Evolutionary conservation across 495 filamentous ascomycete species (phyloP).

Genomic region (Penicillium paradoxum): DNA sequence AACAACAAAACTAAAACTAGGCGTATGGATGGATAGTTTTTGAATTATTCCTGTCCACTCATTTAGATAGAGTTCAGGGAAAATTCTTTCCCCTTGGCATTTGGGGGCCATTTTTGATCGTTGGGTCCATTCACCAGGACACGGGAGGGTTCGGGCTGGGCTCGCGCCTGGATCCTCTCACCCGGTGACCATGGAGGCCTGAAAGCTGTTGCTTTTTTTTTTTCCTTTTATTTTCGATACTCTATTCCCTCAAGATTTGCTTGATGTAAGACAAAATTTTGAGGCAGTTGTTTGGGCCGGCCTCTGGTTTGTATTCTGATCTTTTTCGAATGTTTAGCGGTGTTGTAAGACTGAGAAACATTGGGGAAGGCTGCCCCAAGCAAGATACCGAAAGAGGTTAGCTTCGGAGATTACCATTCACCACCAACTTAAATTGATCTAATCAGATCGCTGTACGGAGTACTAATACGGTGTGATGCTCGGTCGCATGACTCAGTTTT

Average conservation of each 20-base stretch:
- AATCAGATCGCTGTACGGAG: background rate
- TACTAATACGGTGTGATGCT: background rate
- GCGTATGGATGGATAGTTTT: background rate
- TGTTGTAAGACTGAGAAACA: background rate
- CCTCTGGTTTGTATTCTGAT: background rate
- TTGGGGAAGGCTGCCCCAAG: background rate
- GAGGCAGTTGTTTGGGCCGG: no score
- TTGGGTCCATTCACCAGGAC: background rate
- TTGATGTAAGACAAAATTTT: background rate
- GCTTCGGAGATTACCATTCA: background rate
- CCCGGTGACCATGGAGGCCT: background rate
- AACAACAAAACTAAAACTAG: background rate
- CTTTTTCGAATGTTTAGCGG: background rate
- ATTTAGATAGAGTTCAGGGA: background rate
- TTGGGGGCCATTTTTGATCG: background rate
- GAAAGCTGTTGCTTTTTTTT: no score
- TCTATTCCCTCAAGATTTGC: background rate
- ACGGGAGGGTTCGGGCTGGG: background rate
- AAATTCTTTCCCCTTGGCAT: background rate
- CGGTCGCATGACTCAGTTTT: background rate
- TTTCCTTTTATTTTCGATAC: background rate
- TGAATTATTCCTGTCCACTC: background rate
- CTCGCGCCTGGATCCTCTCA: background rate
- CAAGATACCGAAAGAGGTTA: background rate
- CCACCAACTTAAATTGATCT: background rate